Percentiles rank a stretch among this genome's conserved stretches.
These are phyloP conservation scores for Plectosphaerella sp. DNA, from an alignment of 2,329 filamentous ascomycete species.

Conservation along the genomic window DNA sequence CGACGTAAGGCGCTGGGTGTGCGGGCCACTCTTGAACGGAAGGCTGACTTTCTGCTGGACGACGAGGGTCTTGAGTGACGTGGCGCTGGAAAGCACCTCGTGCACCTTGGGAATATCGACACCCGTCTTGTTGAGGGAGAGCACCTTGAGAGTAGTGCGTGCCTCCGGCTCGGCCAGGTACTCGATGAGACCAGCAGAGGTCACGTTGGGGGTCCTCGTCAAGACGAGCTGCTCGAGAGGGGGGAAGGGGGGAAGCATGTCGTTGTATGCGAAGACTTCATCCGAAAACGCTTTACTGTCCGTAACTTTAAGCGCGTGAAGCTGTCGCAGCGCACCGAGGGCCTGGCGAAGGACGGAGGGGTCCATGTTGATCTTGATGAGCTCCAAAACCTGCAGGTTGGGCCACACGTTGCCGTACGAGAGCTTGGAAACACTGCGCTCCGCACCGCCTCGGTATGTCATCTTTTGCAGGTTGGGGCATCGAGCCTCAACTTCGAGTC, in stretches of 20 bases:
- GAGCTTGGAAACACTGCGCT: constrained; percentile 70
- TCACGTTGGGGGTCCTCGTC: constrained; percentile 67
- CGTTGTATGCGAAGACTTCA: constrained; percentile 64
- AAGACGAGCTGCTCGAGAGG: constrained; percentile 70
- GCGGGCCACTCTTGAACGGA: constrained; percentile 42
- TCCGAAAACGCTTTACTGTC: constrained; percentile 70
- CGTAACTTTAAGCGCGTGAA: constrained; percentile 72
- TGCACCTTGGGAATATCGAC: constrained; percentile 60
- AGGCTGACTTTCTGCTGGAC: constrained; percentile 46
- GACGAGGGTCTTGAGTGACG: constrained; percentile 52
- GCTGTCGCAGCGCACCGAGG: constrained; percentile 58
- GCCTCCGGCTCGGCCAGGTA: constrained; percentile 62
- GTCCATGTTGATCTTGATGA: constrained; percentile 65
- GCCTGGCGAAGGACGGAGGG: constrained; percentile 66
- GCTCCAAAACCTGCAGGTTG: constrained; percentile 67
- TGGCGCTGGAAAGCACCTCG: constrained; percentile 53
- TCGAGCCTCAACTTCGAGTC: constrained; percentile 77
- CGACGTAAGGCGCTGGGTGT: constrained; percentile 60
- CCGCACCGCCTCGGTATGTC: constrained; percentile 75
- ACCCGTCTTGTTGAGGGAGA: constrained; percentile 70
- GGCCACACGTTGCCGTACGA: constrained; percentile 63
- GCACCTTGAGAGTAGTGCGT: constrained; percentile 55
- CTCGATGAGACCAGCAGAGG: constrained; percentile 61
- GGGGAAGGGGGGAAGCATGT: constrained; percentile 68
- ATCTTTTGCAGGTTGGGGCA: constrained; percentile 86